phyloP scores from a whole-genome alignment of 345 rosid species.

The Linum usitatissimum region DNA sequence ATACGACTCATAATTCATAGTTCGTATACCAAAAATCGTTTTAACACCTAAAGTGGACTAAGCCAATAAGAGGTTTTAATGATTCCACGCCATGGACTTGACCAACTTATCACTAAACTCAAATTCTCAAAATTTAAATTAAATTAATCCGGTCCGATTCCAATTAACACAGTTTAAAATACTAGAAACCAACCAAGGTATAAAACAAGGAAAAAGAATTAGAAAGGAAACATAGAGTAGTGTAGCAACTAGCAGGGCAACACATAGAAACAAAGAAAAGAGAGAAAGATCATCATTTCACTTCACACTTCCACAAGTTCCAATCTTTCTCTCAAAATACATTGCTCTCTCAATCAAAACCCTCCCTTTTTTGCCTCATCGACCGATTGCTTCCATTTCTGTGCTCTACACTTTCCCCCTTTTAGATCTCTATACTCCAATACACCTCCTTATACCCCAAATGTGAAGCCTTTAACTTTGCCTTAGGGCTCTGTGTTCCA shows the following conservation, averaged over 20 bases:
- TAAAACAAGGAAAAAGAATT: neutral
- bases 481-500: neutral
- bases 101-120: too few species aligned
- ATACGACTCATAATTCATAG: too few species aligned
- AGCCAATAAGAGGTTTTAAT: too few species aligned
- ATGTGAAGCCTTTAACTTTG: neutral
- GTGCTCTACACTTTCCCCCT: neutral
- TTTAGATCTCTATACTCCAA: neutral
- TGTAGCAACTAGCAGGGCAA: too few species aligned
- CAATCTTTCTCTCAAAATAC: neutral
- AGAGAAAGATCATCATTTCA: neutral
- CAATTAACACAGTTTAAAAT: too few species aligned
- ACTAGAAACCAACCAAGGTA: too few species aligned
- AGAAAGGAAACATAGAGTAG: neutral
- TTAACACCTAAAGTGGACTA: too few species aligned
- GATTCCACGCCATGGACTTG: too few species aligned
- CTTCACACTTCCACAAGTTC: slow-evolving; percentile 2
- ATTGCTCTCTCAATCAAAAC: neutral
- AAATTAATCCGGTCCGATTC: too few species aligned
- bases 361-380: neutral
- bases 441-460: neutral
- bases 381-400: neutral
- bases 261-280: neutral
- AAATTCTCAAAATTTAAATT: too few species aligned
- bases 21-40: too few species aligned